These are phyloP conservation scores for Umbelopsis sp. DNA, from an alignment of 371 early-diverging fungal species.

Conservation along the genomic window DNA sequence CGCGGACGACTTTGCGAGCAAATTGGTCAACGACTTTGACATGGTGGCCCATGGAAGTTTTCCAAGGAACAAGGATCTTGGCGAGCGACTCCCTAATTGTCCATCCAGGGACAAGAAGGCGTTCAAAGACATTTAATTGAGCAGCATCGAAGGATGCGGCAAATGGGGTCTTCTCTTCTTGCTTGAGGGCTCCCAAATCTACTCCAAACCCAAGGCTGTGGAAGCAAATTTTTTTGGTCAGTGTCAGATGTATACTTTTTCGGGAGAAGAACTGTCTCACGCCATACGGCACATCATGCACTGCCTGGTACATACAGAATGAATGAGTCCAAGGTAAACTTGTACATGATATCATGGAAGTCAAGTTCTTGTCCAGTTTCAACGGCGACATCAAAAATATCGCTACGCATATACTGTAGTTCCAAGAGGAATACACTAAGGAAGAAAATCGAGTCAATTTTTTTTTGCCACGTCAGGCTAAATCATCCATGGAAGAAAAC, in stretches of 20 bases:
- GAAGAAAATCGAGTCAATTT: background rate
- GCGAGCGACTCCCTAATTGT: conserved; percentile 30
- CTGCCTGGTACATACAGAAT: conserved; percentile 32
- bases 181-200: conserved; percentile 34
- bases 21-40: conserved; percentile 48
- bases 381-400: conserved; percentile 37
- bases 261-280: background rate
- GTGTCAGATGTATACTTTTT: too few relatives aligned
- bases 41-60: conserved; percentile 39
- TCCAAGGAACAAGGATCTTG: conserved; percentile 22
- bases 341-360: conserved; percentile 46
- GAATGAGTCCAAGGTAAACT: conserved; percentile 57
- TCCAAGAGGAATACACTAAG: conserved; percentile 52
- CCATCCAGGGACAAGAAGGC: conserved; percentile 51
- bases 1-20: conserved; percentile 45
- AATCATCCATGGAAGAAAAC: background rate
- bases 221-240: too few relatives aligned
- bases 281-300: background rate
- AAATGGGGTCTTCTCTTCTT: conserved; percentile 47
- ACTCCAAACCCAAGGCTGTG: conserved; percentile 50
- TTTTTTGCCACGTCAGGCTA: background rate
- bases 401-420: conserved; percentile 28
- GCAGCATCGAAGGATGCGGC: conserved; percentile 59
- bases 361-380: conserved; percentile 35
- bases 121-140: conserved; percentile 38